Percentiles rank a stretch among this genome's conserved stretches.
phyloP scores from a whole-genome alignment of 495 filamentous ascomycete species.

The Penicillium antarcticum region DNA sequence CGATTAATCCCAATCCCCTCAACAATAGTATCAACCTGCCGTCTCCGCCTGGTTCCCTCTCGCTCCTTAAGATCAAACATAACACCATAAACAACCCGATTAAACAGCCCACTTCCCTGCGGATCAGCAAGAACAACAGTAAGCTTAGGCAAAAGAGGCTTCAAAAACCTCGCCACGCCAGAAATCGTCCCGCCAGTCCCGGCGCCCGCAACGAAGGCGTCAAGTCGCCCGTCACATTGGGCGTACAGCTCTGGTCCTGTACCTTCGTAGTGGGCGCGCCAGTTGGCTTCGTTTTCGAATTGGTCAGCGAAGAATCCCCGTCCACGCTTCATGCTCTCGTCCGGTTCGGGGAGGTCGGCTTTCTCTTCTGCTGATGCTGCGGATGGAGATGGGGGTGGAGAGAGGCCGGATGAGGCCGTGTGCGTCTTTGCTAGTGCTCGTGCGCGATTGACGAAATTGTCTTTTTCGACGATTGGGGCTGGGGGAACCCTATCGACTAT shows the following conservation, averaged over 20 bases:
- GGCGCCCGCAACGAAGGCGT: slow-evolving; percentile 94
- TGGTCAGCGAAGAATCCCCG: slow-evolving; percentile 93
- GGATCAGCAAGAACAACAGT: slow-evolving; percentile 87
- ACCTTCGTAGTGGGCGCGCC: slow-evolving; percentile 71
- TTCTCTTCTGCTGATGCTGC: slow-evolving; percentile 1
- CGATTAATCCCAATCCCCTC: slow-evolving; percentile 96
- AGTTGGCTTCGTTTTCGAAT: slow-evolving; percentile 90
- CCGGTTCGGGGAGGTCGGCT: slow-evolving; percentile 9
- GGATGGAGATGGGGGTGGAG: background rate
- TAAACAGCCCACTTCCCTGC: slow-evolving; percentile 89
- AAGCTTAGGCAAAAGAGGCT: slow-evolving; percentile 60
- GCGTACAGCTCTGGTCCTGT: slow-evolving; percentile 87
- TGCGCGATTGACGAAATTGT: slow-evolving; percentile 94
- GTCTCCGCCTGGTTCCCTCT: slow-evolving; percentile 82
- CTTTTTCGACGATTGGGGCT: slow-evolving; percentile 83
- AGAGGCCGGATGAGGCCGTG: slow-evolving; percentile 44
- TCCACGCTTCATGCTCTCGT: slow-evolving; percentile 23
- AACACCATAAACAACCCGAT: slow-evolving; percentile 85
- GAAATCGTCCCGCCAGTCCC: slow-evolving; percentile 94
- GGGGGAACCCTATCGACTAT: slow-evolving; percentile 83
- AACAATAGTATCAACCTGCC: slow-evolving; percentile 93
- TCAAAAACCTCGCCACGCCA: slow-evolving; percentile 79
- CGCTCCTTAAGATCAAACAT: slow-evolving; percentile 89
- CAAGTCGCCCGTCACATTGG: slow-evolving; percentile 72
- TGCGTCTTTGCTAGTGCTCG: slow-evolving; percentile 73